Percentiles rank a stretch among this genome's conserved stretches.
Conservation (phyloP, 257 asterid species). For the Echium plantagineum region DNA sequence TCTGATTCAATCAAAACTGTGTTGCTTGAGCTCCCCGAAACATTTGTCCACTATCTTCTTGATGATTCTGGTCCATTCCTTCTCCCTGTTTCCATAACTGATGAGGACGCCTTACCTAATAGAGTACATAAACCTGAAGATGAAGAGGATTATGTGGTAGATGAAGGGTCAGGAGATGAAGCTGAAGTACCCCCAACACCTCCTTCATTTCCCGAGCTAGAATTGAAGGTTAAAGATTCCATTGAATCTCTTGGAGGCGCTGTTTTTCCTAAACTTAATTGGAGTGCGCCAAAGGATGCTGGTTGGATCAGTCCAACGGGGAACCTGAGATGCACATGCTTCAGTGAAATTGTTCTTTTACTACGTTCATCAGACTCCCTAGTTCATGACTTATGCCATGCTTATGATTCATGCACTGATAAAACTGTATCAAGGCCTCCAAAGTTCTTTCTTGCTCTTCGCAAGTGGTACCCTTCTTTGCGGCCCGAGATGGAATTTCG, state of each 20-base stretch:
- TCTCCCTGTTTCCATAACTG: constrained; percentile 59
- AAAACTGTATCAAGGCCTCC: too few species aligned
- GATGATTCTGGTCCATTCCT: constrained; percentile 67
- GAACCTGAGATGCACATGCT: constrained; percentile 58
- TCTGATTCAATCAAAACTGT: constrained; percentile 49
- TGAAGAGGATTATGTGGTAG: constrained; percentile 46
- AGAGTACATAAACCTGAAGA: constrained; percentile 62
- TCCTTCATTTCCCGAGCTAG: constrained; percentile 75
- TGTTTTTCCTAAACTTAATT: constrained; percentile 76
- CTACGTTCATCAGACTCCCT: constrained; percentile 70
- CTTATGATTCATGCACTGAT: too few species aligned
- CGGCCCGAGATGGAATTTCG: too few species aligned
- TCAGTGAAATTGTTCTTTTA: constrained; percentile 67
- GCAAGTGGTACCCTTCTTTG: too few species aligned
- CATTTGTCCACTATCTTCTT: constrained; percentile 53
- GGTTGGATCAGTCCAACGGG: constrained; percentile 84
- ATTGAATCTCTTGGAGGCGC: constrained; percentile 78
- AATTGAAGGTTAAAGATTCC: constrained; percentile 39
- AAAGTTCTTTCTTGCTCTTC: too few species aligned
- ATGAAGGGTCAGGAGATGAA: constrained; percentile 64
- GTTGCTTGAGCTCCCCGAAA: constrained; percentile 60
- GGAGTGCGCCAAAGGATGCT: constrained; percentile 89
- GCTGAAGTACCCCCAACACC: constrained; percentile 47
- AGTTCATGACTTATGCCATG: constrained; percentile 47
- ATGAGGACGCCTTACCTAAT: constrained; percentile 68